These are phyloP conservation scores for Aspergillus felis DNA, from an alignment of 2,329 filamentous ascomycete genomes.

Conservation along the genomic window DNA sequence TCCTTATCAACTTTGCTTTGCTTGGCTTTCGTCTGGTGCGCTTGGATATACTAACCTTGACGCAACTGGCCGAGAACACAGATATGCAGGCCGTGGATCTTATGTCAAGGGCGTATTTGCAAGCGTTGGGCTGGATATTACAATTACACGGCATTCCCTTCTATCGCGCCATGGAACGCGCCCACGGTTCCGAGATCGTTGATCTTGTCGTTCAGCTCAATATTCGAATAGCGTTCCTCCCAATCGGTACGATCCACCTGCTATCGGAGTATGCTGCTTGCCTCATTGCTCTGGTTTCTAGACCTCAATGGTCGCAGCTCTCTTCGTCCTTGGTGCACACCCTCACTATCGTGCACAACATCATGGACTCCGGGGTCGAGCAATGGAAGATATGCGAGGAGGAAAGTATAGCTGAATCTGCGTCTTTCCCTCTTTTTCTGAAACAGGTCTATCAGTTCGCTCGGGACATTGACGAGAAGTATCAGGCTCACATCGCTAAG, in stretches of 20 bases:
- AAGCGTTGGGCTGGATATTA: constrained; percentile 33
- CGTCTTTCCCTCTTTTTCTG: constrained; percentile 14
- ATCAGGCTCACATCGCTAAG: constrained; percentile 39
- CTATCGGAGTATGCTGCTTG: constrained; percentile 29
- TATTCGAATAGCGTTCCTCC: constrained; percentile 23
- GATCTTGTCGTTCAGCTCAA: constrained; percentile 28
- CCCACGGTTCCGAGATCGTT: constrained; percentile 24
- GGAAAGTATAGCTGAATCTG: constrained; percentile 16
- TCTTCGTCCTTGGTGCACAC: constrained; percentile 18
- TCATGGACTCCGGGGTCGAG: constrained; percentile 30
- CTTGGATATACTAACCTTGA: constrained; percentile 37
- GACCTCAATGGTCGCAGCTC: constrained; percentile 25
- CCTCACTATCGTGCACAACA: constrained; percentile 21
- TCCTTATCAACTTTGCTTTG: constrained; percentile 38
- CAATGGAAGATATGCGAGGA: constrained; percentile 19
- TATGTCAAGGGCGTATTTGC: constrained; percentile 33
- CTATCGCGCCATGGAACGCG: constrained; percentile 30
- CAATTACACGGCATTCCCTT: constrained; percentile 35
- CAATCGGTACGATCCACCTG: constrained; percentile 21
- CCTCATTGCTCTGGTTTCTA: constrained; percentile 22
- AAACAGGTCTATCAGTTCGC: constrained; percentile 27
- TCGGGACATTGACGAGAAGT: constrained; percentile 31
- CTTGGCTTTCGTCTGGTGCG: constrained; percentile 40
- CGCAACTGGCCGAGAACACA: constrained; percentile 23
- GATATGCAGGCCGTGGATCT: constrained; percentile 26